These are phyloP conservation scores for Entomortierella lignicola DNA, from an alignment of 192 early-diverging fungal species.

Conservation along the genomic window DNA sequence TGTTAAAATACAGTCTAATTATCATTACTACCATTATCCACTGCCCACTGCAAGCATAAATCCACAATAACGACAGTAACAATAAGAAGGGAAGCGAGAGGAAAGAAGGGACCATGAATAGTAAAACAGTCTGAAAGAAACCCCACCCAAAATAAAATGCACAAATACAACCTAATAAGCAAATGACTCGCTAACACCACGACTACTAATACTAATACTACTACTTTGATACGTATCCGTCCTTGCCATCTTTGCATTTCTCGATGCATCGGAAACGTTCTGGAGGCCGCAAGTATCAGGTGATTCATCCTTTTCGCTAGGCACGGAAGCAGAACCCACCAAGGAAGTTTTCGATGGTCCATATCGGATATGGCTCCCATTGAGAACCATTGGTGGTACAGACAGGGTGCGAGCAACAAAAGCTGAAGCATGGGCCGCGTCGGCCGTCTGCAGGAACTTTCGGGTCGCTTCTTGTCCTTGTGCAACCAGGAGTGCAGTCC, in stretches of 20 bases:
- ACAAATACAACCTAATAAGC: constrained; percentile 33
- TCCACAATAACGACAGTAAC: constrained; percentile 21
- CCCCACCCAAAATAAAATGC: constrained; percentile 3
- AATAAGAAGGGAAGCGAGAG: constrained; percentile 15
- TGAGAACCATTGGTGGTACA: constrained; percentile 32
- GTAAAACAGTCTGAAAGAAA: background rate
- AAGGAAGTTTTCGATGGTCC: constrained; percentile 1
- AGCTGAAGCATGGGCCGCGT: constrained; percentile 15
- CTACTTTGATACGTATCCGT: constrained; percentile 17
- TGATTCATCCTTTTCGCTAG: constrained; percentile 11
- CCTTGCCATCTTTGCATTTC: constrained; percentile 13
- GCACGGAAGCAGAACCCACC: background rate
- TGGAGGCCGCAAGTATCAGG: background rate
- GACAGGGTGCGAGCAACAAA: constrained; percentile 25
- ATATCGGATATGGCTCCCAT: constrained; percentile 33
- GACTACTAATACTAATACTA: background rate
- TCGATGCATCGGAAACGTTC: background rate
- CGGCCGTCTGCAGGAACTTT: constrained; percentile 35
- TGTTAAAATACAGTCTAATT: constrained; percentile 33
- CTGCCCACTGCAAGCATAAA: background rate
- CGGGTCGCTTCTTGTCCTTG: constrained; percentile 52
- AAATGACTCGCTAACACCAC: constrained; percentile 3
- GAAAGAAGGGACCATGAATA: background rate
- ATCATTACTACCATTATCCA: constrained; percentile 21
- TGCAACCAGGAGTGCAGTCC: constrained; percentile 60